phyloP scores from a whole-genome alignment of 2,329 filamentous ascomycete species.

The Apiospora phragmitis region DNA sequence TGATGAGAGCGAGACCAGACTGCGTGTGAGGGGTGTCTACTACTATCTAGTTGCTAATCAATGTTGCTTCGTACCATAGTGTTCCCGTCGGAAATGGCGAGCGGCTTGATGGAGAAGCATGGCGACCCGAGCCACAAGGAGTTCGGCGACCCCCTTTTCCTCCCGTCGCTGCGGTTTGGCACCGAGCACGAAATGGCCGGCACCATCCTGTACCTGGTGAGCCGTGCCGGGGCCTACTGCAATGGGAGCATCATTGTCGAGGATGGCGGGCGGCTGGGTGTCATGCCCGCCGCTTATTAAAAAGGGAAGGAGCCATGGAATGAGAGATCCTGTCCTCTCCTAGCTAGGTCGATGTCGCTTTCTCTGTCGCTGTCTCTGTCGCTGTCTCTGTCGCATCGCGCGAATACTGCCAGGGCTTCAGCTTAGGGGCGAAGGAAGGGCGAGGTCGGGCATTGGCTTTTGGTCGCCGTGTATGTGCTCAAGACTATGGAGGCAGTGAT shows the following conservation, averaged over 20 bases:
- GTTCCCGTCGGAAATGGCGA: slow-evolving; percentile 28
- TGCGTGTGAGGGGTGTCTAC: too few species aligned
- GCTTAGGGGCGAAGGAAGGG: background rate
- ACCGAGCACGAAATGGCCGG: slow-evolving; percentile 32
- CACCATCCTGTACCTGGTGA: slow-evolving; percentile 29
- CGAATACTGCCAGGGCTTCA: too few species aligned
- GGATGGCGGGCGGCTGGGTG: slow-evolving; percentile 28
- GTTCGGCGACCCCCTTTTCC: slow-evolving; percentile 21
- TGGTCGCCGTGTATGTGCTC: too few species aligned
- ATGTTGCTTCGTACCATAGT: slow-evolving; percentile 19
- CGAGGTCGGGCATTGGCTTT: too few species aligned
- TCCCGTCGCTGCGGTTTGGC: slow-evolving; percentile 28
- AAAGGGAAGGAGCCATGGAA: too few species aligned
- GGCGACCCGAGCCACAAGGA: slow-evolving; percentile 26
- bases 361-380: background rate
- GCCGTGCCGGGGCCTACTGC: slow-evolving; percentile 29
- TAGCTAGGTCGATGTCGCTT: too few species aligned
- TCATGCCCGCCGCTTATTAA: slow-evolving; percentile 28
- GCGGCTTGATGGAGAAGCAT: slow-evolving; percentile 14
- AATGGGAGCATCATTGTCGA: slow-evolving; percentile 29
- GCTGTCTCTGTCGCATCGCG: background rate
- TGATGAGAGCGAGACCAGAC: too few species aligned
- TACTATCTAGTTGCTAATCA: background rate
- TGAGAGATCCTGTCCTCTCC: too few species aligned
- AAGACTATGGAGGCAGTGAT: too few species aligned